Percentiles rank a stretch among this genome's conserved stretches.
These are phyloP conservation scores for Aspergillus ellipticus DNA, from an alignment of 495 filamentous ascomycete genomes.

Conservation along the genomic window DNA sequence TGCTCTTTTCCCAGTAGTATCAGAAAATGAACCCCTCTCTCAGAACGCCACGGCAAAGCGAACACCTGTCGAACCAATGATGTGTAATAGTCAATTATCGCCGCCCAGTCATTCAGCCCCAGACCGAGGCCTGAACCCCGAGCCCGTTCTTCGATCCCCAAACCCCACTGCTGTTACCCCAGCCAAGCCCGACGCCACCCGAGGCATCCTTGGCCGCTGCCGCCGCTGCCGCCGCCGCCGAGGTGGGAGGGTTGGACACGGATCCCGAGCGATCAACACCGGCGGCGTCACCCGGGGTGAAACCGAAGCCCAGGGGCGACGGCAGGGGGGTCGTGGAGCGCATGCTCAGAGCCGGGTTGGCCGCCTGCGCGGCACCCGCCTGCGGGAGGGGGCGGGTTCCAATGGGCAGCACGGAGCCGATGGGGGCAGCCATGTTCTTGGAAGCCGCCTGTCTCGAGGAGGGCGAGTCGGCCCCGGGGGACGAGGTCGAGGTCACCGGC, in stretches of 20 bases:
- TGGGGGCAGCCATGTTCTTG: constrained; percentile 51
- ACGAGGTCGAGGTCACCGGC: constrained; percentile 83
- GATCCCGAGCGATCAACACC: constrained; percentile 59
- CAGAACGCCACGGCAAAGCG: constrained; percentile 28
- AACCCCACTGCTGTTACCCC: constrained; percentile 68
- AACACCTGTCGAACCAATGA: constrained; percentile 17
- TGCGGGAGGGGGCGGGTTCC: constrained; percentile 73
- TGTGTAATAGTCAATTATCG: not conserved
- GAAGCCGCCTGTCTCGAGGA: constrained; percentile 56
- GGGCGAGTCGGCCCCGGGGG: constrained; percentile 85
- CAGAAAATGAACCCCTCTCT: constrained; percentile 20
- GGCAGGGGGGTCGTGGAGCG: constrained; percentile 86
- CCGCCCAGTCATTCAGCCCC: constrained; percentile 54
- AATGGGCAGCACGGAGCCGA: constrained; percentile 80
- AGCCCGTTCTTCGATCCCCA: constrained; percentile 72
- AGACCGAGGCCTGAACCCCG: constrained; percentile 71
- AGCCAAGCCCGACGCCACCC: constrained; percentile 56
- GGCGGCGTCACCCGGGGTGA: constrained; percentile 53
- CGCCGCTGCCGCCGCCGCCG: constrained; percentile 26
- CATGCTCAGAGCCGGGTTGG: constrained; percentile 72
- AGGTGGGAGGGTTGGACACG: constrained; percentile 54
- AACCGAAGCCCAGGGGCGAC: constrained; percentile 76
- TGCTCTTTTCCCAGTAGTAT: constrained; percentile 23
- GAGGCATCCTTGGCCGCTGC: constrained; percentile 44
- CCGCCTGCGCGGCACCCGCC: constrained; percentile 42